Conservation (phyloP, 164 flowering plant genomes). For the Annona squamosa region DNA sequence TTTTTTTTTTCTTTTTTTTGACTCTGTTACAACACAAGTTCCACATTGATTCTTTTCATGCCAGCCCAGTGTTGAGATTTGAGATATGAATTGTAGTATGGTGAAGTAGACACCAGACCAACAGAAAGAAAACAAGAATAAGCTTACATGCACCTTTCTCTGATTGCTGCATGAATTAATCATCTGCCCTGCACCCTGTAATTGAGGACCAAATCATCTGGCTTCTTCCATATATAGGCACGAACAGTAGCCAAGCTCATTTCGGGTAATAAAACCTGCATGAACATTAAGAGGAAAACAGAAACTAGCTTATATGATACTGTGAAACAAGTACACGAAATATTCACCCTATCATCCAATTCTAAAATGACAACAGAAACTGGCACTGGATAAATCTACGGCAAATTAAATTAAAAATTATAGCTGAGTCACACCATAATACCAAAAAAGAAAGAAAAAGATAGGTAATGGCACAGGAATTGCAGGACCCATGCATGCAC, state of each 20-base stretch:
- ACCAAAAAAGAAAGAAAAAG: too few relatives aligned
- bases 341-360: background rate
- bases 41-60: background rate
- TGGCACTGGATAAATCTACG: too few relatives aligned
- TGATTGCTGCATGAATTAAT: slow-evolving; percentile 2
- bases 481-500: background rate
- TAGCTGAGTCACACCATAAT: too few relatives aligned
- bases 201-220: slow-evolving; percentile 87
- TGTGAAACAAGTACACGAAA: background rate
- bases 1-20: too few relatives aligned
- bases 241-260: slow-evolving; percentile 97
- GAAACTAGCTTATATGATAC: background rate
- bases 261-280: slow-evolving; percentile 78
- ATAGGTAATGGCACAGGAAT: background rate
- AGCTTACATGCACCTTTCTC: background rate
- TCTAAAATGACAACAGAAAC: background rate
- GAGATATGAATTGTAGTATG: background rate
- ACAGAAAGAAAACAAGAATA: background rate
- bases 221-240: slow-evolving; percentile 94
- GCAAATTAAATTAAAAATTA: too few relatives aligned
- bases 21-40: too few relatives aligned
- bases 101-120: background rate
- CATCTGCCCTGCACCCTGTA: slow-evolving; percentile 69
- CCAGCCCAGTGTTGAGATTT: background rate
- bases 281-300: background rate